phyloP scores from a whole-genome alignment of 2,329 filamentous ascomycete species.

The Myriosclerotinia scirpicola region DNA sequence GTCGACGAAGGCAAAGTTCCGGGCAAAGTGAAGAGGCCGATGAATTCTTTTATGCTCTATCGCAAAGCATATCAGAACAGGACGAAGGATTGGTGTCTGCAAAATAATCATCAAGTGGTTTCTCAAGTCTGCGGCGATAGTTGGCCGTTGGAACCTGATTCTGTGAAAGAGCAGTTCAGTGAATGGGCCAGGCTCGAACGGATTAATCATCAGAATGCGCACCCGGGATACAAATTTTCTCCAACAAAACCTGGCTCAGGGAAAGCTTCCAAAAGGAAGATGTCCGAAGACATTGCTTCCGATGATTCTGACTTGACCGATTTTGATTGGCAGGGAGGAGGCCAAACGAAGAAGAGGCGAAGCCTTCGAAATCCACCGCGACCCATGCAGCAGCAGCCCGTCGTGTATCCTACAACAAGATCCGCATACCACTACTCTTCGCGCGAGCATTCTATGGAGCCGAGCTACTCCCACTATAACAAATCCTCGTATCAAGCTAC shows the following conservation, averaged over 20 bases:
- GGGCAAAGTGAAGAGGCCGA: slow-evolving; percentile 83
- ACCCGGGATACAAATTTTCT: slow-evolving; percentile 92
- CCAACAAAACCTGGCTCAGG: slow-evolving; percentile 64
- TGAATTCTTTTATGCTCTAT: slow-evolving; percentile 99
- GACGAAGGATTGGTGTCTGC: slow-evolving; percentile 74
- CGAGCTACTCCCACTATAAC: slow-evolving; percentile 40
- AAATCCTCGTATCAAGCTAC: slow-evolving; percentile 52
- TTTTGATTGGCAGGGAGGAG: slow-evolving; percentile 45
- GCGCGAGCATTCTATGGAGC: slow-evolving; percentile 38
- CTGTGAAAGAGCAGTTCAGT: slow-evolving; percentile 73
- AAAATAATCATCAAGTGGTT: slow-evolving; percentile 92
- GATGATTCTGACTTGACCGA: slow-evolving; percentile 49
- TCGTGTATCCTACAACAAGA: slow-evolving; percentile 35
- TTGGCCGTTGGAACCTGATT: slow-evolving; percentile 78
- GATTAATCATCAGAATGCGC: slow-evolving; percentile 78
- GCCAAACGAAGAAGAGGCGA: slow-evolving; percentile 31
- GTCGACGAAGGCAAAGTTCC: slow-evolving; percentile 64
- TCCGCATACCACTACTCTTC: slow-evolving; percentile 39
- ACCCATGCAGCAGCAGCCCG: slow-evolving; percentile 30
- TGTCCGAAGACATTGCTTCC: slow-evolving; percentile 42
- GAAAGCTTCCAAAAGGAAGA: slow-evolving; percentile 51
- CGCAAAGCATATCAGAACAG: slow-evolving; percentile 87
- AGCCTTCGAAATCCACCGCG: slow-evolving; percentile 25
- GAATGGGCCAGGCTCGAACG: slow-evolving; percentile 77
- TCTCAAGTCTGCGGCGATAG: slow-evolving; percentile 83